Evolutionary conservation across 1,139 yeast genomes (phyloP), one percentile per base, ranked within the genome.

Genomic region (Yamadazyma jaroonii): DNA sequence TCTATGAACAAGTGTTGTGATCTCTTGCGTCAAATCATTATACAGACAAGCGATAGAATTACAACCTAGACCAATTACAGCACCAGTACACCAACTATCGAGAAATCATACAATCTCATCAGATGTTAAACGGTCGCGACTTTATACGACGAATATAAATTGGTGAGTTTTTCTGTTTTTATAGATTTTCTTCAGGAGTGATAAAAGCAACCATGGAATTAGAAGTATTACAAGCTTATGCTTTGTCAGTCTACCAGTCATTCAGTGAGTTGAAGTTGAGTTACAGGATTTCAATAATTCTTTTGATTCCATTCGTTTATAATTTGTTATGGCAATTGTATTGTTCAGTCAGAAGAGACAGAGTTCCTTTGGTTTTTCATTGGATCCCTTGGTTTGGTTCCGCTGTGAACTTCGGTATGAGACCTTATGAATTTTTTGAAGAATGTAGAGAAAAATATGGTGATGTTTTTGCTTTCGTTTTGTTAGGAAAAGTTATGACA

Each of bases 331-430:
- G 83, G 80, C 97, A 89, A 66, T 63, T 84, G 4, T 55, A 79
- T 20, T 83, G 84, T 57, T 77, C 87, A 8, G 57, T 85, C 38
- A 76, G 92, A 62, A 85, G 76, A 41, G 94, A 85, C 60, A 70
- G 92, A 46, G 94, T 79, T 11, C 98, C 98, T 6, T 61, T 92
- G 49, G 97, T 88, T 6, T 88, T 87, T 59, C 84, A 92, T 68
- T 84, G 90, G 84, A 69, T 92, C 46, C 98, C 98, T 25, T 90
- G 97, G 96, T 70, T 92, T 38, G 98, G 98, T 32, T 84, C 94
- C 29, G 94, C 97, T 29, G 79, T 84, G 27, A 65, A 74, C 7
- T 92, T 87, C 58, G 98, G 98, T 52, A 84, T 82, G 84, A 82
- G 83, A 49, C 98, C 98, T 13, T 92, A 90, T 59, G 87, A 79